phyloP scores from a whole-genome alignment of 495 filamentous ascomycete genomes.

The Podospora pseudopauciseta region DNA sequence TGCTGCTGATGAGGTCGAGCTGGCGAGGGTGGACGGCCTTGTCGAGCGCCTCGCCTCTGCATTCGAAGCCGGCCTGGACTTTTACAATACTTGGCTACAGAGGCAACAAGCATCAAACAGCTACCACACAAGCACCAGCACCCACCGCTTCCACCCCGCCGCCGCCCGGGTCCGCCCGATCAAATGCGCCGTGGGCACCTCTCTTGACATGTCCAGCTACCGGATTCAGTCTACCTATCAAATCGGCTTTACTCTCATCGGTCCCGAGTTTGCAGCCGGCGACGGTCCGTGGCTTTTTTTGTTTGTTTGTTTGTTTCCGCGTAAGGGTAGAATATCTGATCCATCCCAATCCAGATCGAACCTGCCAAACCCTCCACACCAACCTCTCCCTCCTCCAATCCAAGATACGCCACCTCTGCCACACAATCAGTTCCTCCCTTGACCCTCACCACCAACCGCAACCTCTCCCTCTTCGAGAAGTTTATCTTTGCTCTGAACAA shows the following conservation, averaged over 20 bases:
- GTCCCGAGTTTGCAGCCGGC: constrained; percentile 33
- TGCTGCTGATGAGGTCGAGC: constrained; percentile 9
- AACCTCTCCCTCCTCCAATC: neutral
- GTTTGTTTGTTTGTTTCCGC: neutral
- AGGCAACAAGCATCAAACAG: constrained; percentile 24
- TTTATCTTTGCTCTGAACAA: constrained; percentile 31
- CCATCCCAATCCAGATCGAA: neutral
- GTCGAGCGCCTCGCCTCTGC: constrained; percentile 31
- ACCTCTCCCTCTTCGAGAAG: constrained; percentile 31
- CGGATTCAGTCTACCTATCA: constrained; percentile 36
- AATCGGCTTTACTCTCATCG: constrained; percentile 35
- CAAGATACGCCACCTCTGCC: constrained; percentile 15
- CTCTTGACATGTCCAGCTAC: constrained; percentile 32
- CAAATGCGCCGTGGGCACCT: constrained; percentile 35
- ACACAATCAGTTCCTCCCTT: constrained; percentile 3
- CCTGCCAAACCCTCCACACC: neutral
- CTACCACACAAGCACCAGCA: constrained; percentile 1
- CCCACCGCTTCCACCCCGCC: neutral
- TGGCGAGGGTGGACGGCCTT: constrained; percentile 31
- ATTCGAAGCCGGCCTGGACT: constrained; percentile 35
- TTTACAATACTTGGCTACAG: constrained; percentile 35
- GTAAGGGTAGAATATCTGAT: too few species aligned
- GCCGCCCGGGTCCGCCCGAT: constrained; percentile 3
- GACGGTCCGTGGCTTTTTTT: constrained; percentile 31
- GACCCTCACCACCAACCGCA: constrained; percentile 11